Base-by-base conservation (phyloP, 2,329 filamentous ascomycete species). In the Ophiostoma angusticollis region DNA sequence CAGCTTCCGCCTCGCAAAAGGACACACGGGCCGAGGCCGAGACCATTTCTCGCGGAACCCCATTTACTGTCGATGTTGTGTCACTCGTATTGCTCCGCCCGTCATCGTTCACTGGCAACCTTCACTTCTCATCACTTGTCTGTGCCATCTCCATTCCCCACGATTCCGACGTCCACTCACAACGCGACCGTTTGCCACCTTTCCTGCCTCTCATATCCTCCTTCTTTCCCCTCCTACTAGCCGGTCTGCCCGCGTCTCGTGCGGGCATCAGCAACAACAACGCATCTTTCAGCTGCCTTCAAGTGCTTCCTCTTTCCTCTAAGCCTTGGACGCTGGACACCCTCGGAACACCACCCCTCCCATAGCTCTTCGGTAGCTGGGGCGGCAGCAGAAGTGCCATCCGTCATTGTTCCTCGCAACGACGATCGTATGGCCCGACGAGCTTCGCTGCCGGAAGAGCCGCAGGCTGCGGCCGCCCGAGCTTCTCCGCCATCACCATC, bases 401-500 rank as follows among this genome's bases (percentile, higher is more conserved):
- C 32, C 37, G 36, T 40, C 9, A 22, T 35, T 46, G 40, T 31
- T 9, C 32, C 31, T 25, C 9, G 35, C 37, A 23, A 28, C 30
- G 24, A 34, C 35, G 31, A 14, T 31, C 12, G 27, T 22, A 48
- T 48, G 46, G 37, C 44, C 2, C 42, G 43, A 28, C 35, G 16
- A 29, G n/a, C 13, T 22, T 17, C 29, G 27, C 21, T 22, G 34
- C 32, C 33, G 23, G 30, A 29, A n/a, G 40, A 30, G 31, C 38
- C 27, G 19, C 28, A 34, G 16, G 38, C 39, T 31, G 29, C 13
- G 9, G 23, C 21, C 23, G 21, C 6, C 12, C 31, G 13, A 28
- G 40, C 43, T 22, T 43, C 42, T 29, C 46, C 44, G 34, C 35
- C 44, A 24, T 35, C 33, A 29, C 39, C 50, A 31, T 28, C 49